These are phyloP conservation scores for Circinella umbellata DNA, from an alignment of 371 early-diverging fungal genomes.

Conservation along the genomic window DNA sequence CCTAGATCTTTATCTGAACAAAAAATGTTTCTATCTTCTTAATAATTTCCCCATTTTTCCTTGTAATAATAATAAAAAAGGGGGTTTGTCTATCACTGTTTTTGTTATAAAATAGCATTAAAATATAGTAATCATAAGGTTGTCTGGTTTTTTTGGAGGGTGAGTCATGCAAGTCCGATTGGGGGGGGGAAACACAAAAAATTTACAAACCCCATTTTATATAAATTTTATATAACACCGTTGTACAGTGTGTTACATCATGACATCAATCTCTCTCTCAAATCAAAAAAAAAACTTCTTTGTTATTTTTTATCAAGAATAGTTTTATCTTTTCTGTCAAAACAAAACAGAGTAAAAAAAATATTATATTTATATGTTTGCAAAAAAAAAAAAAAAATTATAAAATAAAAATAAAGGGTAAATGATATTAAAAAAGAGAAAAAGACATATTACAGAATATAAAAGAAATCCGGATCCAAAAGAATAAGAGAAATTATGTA, in stretches of 20 bases:
- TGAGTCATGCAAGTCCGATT: slow-evolving; percentile 10
- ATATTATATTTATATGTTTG: background rate
- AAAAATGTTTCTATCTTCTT: slow-evolving; percentile 35
- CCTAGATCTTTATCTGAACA: slow-evolving; percentile 62
- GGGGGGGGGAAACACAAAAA: too few species aligned
- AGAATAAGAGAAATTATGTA: slow-evolving; percentile 7
- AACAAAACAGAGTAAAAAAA: background rate
- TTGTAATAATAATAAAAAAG: background rate
- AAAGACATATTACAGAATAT: slow-evolving; percentile 4
- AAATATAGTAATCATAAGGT: background rate
- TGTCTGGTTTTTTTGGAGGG: background rate
- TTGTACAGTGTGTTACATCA: slow-evolving; percentile 3
- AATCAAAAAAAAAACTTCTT: background rate
- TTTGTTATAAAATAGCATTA: too few species aligned
- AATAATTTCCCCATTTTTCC: too few species aligned
- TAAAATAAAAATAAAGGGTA: too few species aligned
- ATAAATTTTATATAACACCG: background rate
- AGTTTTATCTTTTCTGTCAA: slow-evolving; percentile 1
- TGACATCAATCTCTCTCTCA: slow-evolving; percentile 3
- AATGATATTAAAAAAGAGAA: too few species aligned
- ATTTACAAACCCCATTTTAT: background rate
- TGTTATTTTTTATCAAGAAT: background rate
- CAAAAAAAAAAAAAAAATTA: background rate
- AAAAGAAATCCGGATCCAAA: background rate
- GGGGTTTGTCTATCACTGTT: background rate